Conservation (phyloP, 352 stramenopile species). For the Saprolegnia parasitica region DNA sequence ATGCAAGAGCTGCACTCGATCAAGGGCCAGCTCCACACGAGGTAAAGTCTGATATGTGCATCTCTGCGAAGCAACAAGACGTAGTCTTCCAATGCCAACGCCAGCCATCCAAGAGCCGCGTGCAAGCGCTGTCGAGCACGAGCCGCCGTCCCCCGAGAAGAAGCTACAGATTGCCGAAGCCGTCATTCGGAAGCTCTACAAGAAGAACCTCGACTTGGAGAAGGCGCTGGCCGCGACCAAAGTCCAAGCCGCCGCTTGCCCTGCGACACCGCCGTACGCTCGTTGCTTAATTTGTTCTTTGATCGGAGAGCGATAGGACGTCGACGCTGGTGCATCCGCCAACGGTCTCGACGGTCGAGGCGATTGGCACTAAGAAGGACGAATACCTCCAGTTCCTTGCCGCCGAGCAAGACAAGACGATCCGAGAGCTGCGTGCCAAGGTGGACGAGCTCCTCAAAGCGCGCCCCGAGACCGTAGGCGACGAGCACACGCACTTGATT, state of each 20-base stretch:
- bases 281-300: not conserved
- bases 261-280: not conserved
- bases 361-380: constrained; percentile 44
- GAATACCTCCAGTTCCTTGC: constrained; percentile 45
- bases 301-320: not conserved
- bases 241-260: constrained; percentile 30
- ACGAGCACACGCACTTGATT: no score
- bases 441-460: constrained; percentile 39
- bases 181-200: constrained; percentile 58
- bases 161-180: constrained; percentile 49
- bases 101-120: not conserved
- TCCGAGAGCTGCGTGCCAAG: constrained; percentile 40
- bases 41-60: not conserved
- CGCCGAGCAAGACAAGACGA: constrained; percentile 49
- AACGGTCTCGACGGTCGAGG: constrained; percentile 34
- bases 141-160: constrained; percentile 42
- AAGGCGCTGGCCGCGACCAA: constrained; percentile 34
- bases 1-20: constrained; percentile 51
- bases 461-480: constrained; percentile 24
- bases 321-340: constrained; percentile 24
- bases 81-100: not conserved
- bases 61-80: not conserved
- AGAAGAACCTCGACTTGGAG: constrained; percentile 46
- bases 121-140: not conserved
- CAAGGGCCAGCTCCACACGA: constrained; percentile 39